Conservation (phyloP, 2,329 filamentous ascomycete genomes). For the Venturiaceae sp. region DNA sequence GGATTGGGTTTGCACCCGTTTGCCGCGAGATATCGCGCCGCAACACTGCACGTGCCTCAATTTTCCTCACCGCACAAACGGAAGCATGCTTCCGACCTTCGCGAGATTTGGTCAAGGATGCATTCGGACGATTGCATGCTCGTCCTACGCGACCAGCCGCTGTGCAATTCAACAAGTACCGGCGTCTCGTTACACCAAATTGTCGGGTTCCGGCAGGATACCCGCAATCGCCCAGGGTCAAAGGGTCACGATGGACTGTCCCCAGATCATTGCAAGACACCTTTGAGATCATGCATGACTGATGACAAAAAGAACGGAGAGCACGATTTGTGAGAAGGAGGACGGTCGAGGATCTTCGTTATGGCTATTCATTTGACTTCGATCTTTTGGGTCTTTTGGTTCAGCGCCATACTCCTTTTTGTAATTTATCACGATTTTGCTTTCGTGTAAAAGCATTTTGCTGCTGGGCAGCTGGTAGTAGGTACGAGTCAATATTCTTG, state of each 20-base stretch:
- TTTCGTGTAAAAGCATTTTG: not conserved
- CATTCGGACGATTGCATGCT: not conserved
- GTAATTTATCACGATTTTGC: no score
- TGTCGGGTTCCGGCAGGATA: not conserved
- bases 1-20: not conserved
- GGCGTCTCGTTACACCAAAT: not conserved
- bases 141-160: not conserved
- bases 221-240: not conserved
- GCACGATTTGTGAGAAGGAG: not conserved
- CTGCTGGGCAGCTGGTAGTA: not conserved
- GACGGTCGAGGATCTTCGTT: not conserved
- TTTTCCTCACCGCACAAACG: not conserved
- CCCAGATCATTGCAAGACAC: not conserved
- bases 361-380: not conserved
- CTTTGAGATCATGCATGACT: not conserved
- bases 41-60: not conserved
- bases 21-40: not conserved
- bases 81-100: not conserved
- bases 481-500: not conserved
- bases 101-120: not conserved
- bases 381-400: not conserved
- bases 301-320: no score
- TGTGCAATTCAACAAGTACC: not conserved
- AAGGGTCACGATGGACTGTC: not conserved
- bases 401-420: not conserved